Evolutionary conservation across 805 yeast genomes (phyloP), one percentile per base, ranked within the genome.

Genomic region (Priceomyces haplophilus): DNA sequence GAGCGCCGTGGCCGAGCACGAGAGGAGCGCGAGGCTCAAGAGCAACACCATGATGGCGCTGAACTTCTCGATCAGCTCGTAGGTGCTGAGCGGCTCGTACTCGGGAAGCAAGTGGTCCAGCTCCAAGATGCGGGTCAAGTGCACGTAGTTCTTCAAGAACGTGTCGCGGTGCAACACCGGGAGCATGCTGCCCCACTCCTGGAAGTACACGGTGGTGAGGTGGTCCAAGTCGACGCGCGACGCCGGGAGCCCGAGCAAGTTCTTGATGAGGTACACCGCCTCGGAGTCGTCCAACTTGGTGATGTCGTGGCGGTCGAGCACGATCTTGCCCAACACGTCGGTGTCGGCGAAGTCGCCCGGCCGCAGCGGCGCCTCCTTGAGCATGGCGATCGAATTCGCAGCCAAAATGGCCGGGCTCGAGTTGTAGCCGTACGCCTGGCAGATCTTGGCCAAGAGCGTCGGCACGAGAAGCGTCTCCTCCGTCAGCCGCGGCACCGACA

Each of bases 401-500:
- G 91, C 80, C 43, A 81, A 64, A 11, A 80, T 69, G n/a, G 88
- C 82, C 1, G 87, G 82, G 47, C 78, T 80, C 1, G 88, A 82
- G 39, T 79, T 76, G 57, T 82, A 82, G 0, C 93, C 91, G 59
- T 81, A 85, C 1, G 74, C 77, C 52, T 80, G 81, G 45, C 88
- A 83, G 38, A 85, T 73, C 43, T 80, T 76, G 4, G 88, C 85
- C 45, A 85, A 64, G 38, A 85, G 61, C 6, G 86, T 80, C 0
- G 93, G 91, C 29, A 83, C 79, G 52, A 84, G 83, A 33, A 85
- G 63, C 0, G 88, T 84, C 56, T 85, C 93, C 52, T 83, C 90
- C 0, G 91, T 85, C 13, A 85, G 77, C 55, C 93, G 67, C 5
- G 91, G 93, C 7, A 83, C 75, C 0, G 91, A 78, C 46, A 84